Evolutionary conservation across 2,329 filamentous ascomycete genomes (phyloP), one percentile per base, ranked within the genome.

Genomic region (Alternaria panax): DNA sequence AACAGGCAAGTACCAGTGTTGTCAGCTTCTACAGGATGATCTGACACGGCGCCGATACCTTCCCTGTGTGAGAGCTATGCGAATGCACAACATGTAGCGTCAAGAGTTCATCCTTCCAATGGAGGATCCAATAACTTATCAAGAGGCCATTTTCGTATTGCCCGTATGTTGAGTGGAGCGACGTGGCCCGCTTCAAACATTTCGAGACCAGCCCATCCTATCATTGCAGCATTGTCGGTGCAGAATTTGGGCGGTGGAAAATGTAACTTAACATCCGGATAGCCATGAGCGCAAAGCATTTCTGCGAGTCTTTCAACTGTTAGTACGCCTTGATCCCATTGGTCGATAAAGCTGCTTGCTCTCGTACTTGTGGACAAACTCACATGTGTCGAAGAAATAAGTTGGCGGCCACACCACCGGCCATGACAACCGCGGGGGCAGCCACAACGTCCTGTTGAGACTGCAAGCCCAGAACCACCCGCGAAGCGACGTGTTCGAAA

Each of bases 161-260:
- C 73, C 7, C 76, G 67, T 28, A 78, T 76, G 20, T 36, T 64
- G 38, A 76, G 62, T 4, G 63, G 27, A 51, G 74, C 64, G 7
- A 32, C 60, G 43, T 75, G 93, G 0, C 94, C 93, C 1, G 86
- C 87, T 76, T 91, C 85, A 72, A 86, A 97, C 93, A 99, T 97
- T 79, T 98, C 93, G 66, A 93, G 85, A 0, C 90, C 95, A 1
- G 93, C 84, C 94, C 95, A 98, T 1, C 90, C 94, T 75, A 98
- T 93, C 95, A 99, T 99, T 47, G 93, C 92, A 12, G 95, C 95
- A 78, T 99, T 98, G 73, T 99, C 95, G 0, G 92, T 97, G 74
- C 95, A 98, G 53, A 94, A 83, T 41, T 84, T 82, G 9, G 86
- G 78, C 3, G 93, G 93, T n/a, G 95, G 94, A 55, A 90, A 91